A percentile compares a stretch with the other conserved stretches of the same genome.
phyloP scores from a whole-genome alignment of 495 filamentous ascomycete genomes.

The Rostrohypoxylon terebratum region DNA sequence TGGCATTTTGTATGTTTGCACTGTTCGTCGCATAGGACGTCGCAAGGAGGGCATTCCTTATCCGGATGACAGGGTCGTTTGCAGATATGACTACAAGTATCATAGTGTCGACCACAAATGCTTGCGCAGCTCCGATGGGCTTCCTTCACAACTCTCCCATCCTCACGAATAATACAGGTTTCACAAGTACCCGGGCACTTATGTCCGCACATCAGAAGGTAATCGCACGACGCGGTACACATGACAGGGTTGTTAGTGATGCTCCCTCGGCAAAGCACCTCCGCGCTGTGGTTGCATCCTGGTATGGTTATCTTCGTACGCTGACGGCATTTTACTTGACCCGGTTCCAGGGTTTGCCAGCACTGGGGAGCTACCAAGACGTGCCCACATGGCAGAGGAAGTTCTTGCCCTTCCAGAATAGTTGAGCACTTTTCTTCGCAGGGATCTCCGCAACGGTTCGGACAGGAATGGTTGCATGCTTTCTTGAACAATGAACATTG shows the following conservation, averaged over 20 bases:
- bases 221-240: constrained; percentile 63
- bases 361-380: constrained; percentile 60
- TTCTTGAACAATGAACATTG: constrained; percentile 61
- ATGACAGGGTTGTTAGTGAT: constrained; percentile 49
- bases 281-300: constrained; percentile 66
- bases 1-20: constrained; percentile 70
- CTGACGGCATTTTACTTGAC: constrained; percentile 47
- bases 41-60: constrained; percentile 66
- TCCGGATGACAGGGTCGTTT: constrained; percentile 64
- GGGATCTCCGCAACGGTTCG: constrained; percentile 64
- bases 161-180: constrained; percentile 56
- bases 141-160: constrained; percentile 37
- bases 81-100: constrained; percentile 71
- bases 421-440: constrained; percentile 62
- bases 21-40: constrained; percentile 64
- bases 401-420: constrained; percentile 49
- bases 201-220: constrained; percentile 69
- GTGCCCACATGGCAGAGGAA: constrained; percentile 72
- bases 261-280: constrained; percentile 63
- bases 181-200: constrained; percentile 65
- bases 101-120: constrained; percentile 54
- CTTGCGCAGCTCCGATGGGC: constrained; percentile 60
- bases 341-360: constrained; percentile 49
- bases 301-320: constrained; percentile 59
- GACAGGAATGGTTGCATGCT: constrained; percentile 68